Base-by-base conservation (phyloP, 495 filamentous ascomycete species). In the Echria macrotheca region DNA sequence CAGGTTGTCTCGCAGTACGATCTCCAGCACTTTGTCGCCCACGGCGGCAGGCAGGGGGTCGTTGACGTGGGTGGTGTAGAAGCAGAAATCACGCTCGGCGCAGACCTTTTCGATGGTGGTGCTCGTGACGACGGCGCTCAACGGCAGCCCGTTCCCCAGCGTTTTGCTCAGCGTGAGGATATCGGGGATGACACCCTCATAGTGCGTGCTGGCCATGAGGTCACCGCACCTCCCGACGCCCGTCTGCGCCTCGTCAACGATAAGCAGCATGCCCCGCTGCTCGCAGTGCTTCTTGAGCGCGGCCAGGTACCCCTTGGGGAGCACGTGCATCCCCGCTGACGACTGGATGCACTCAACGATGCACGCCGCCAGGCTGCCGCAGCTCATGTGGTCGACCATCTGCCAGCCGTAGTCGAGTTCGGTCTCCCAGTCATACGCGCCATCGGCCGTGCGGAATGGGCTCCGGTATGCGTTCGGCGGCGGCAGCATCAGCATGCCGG, bases 221-320 rank as follows among this genome's bases (percentile, higher is more conserved):
- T 71, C 60, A 4, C 77, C 76, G 11, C 69, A 71, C 1, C 77
- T 65, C 0, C 77, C 76, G 1, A 80, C 63, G 0, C 72, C 76
- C 0, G 76, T 79, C 53, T 81, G 77, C 10, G 76, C 75, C 44
- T 81, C 77, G 51, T 80, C 76, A 15, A 78, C 62, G 25, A 80
- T 78, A 1, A 81, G 47, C 1, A 79, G 67, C 74, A 79, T 79
- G 2, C 64, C 70, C 2, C 76, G 60, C 14, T 64, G 64, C 37
- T 70, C 62, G 55, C 76, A 79, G 29, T 79, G 68, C n/a, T 36
- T 49, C 25, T 63, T 68, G 39, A 79, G 53, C 9, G 68, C 67
- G 23, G 57, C 53, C 0, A 81, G 60, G 47, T 78, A 81, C 0
- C 75, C 77, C 0, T 52, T 17, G 29, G 76, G 67, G 0, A 72